These are phyloP conservation scores for Huntiella moniliformis DNA, from an alignment of 2,329 filamentous ascomycete genomes.

Conservation along the genomic window DNA sequence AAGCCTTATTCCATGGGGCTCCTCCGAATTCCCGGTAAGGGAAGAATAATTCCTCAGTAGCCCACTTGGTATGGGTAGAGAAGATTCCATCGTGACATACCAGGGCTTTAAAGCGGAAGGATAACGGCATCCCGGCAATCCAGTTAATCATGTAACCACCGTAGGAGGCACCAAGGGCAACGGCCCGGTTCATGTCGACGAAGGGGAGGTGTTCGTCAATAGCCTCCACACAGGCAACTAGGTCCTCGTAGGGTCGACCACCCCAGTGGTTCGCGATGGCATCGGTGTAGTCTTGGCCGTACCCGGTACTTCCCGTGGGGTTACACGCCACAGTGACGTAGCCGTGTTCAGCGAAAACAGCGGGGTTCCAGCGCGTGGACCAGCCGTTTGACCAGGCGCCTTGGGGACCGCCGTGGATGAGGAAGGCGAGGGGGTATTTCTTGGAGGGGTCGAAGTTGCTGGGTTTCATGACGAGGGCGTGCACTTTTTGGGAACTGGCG, in stretches of 20 bases:
- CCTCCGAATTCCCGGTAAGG: slow-evolving; percentile 49
- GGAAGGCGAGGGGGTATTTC: slow-evolving; percentile 60
- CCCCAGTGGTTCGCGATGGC: slow-evolving; percentile 71
- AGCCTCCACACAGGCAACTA: slow-evolving; percentile 61
- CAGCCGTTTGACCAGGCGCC: slow-evolving; percentile 57
- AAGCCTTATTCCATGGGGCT: slow-evolving; percentile 40
- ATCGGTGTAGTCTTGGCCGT: slow-evolving; percentile 59
- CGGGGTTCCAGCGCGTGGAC: slow-evolving; percentile 73
- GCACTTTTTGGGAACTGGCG: slow-evolving; percentile 42
- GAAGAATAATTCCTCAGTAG: slow-evolving; percentile 53
- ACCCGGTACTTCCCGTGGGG: slow-evolving; percentile 66
- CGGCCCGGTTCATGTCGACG: slow-evolving; percentile 49
- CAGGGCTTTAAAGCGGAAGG: slow-evolving; percentile 68
- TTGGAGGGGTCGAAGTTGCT: slow-evolving; percentile 45
- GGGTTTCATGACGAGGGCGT: slow-evolving; percentile 48
- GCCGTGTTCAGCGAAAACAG: slow-evolving; percentile 71
- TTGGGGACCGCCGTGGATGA: slow-evolving; percentile 73
- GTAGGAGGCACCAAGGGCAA: slow-evolving; percentile 58
- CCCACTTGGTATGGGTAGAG: slow-evolving; percentile 46
- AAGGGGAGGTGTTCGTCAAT: slow-evolving; percentile 46
- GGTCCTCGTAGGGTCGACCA: slow-evolving; percentile 63
- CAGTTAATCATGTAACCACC: slow-evolving; percentile 72
- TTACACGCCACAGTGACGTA: slow-evolving; percentile 71
- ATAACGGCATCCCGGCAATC: slow-evolving; percentile 75
- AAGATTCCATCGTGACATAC: slow-evolving; percentile 82